Evolutionary conservation across 2,329 filamentous ascomycete genomes (phyloP).

Genomic region (Aureobasidium subglaciale): DNA sequence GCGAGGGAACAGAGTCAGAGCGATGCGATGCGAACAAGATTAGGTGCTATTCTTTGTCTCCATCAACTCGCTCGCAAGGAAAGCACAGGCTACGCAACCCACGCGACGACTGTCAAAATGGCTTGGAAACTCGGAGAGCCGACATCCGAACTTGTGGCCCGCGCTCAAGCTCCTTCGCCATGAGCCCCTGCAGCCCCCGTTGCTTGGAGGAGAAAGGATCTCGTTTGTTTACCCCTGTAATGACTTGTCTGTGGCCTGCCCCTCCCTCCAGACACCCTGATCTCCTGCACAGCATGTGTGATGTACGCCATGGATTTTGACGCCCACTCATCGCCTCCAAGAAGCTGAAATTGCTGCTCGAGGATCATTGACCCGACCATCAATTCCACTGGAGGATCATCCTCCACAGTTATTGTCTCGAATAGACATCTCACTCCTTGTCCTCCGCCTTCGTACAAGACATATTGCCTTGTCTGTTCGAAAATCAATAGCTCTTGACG

Average conservation of each 20-base stretch:
- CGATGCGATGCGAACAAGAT: not conserved
- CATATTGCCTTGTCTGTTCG: not conserved
- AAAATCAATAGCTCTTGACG: not conserved
- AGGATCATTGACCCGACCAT: not conserved
- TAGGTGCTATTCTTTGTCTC: not conserved
- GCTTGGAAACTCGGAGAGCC: not conserved
- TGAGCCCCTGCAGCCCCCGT: slow-evolving; percentile 3
- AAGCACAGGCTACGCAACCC: not conserved
- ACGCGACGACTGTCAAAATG: slow-evolving; percentile 9
- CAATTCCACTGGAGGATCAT: not conserved
- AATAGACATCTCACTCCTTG: not conserved
- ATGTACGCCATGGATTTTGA: not conserved
- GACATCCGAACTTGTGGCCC: slow-evolving; percentile 9
- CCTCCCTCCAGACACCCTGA: not conserved
- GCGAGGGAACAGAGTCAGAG: not conserved
- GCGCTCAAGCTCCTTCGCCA: not conserved
- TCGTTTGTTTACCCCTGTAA: slow-evolving; percentile 5
- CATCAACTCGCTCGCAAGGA: not conserved
- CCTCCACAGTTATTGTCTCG: not conserved
- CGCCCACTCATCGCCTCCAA: not conserved
- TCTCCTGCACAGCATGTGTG: slow-evolving; percentile 1
- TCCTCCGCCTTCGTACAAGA: not conserved
- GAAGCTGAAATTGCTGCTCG: not conserved
- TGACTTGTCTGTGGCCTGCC: not conserved
- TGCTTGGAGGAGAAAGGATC: not conserved